Evolutionary conservation across 306 rosid genomes (phyloP).

Genomic region (Erythrophleum fordii): DNA sequence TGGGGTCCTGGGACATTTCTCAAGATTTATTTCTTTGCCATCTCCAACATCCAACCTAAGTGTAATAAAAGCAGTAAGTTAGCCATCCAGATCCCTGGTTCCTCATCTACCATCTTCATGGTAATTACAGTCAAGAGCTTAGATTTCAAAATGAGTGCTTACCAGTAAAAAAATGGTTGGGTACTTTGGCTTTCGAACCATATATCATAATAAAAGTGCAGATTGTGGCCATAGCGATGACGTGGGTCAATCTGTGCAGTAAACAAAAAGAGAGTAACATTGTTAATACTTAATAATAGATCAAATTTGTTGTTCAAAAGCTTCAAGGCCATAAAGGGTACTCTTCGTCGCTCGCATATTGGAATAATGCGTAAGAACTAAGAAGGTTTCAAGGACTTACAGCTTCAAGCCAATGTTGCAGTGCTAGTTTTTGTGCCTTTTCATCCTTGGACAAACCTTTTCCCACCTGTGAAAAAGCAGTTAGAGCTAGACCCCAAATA

Average conservation of each 20-base stretch:
- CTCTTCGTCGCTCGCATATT: not conserved
- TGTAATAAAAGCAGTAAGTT: conserved; percentile 28
- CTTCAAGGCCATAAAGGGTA: not conserved
- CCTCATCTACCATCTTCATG: not conserved
- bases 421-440: conserved; percentile 80
- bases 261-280: not conserved
- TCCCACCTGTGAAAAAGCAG: conserved; percentile 55
- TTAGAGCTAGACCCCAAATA: conserved; percentile 15
- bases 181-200: conserved; percentile 84
- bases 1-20: conserved; percentile 65
- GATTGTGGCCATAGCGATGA: conserved; percentile 93
- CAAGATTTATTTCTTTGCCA: conserved; percentile 75
- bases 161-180: conserved; percentile 96
- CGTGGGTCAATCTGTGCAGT: conserved; percentile 84
- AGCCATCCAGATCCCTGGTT: not conserved
- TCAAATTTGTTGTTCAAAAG: not conserved
- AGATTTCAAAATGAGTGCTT: conserved; percentile 26
- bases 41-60: conserved; percentile 88
- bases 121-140: not conserved
- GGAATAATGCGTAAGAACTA: not conserved
- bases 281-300: not conserved
- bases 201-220: conserved; percentile 79
- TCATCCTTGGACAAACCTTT: conserved; percentile 84
- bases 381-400: conserved; percentile 47
- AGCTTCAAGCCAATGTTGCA: conserved; percentile 91